Evolutionary conservation across 768 basidiomycete genomes (phyloP), one percentile per base, ranked within the genome.

Genomic region (Sporobolomyces phaffii): DNA sequence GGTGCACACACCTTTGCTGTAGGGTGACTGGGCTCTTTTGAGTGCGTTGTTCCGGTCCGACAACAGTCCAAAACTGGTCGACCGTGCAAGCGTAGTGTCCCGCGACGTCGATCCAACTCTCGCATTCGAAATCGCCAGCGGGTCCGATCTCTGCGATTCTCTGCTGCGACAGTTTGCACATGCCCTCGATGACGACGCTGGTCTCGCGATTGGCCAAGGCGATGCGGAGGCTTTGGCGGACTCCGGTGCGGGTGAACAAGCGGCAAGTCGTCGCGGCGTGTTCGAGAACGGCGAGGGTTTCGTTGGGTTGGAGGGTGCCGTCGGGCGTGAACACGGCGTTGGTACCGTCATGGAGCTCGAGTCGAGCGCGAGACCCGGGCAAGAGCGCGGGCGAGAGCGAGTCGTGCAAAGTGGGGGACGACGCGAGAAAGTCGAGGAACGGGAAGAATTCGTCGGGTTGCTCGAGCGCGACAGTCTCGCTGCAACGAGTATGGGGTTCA

Each of bases 391-490:
- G 20, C 18, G 9, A n/a, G n/a, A 44, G 48, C 48, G 20, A 8
- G 9, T 22, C 33, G 40, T 53, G 49, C 24, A 52, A 50, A 24
- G 74, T 62, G 7, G 76, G 70, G 52, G 66, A 54, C 3, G 84
- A 78, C 11, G 85, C 83, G 6, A 91, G 78, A 43, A 83, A 81
- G 70, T 86, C 80, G 5, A 98, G 81, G 22, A 90, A 80, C 9
- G 86, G 84, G 76, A 93, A 91, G 80, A 91, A 91, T 20, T 83
- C 79, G 24, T 82, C 76, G 1, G 87, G 83, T 54, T 86, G 83
- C 76, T 94, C 89, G 49, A 86, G 77, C 10, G 87, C 78, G 18
- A 91, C 81, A 0, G 90, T 85, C 78, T 99, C 94, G 43, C 94
- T 98, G 74, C 61, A 29, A 4, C 50, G n/a, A 22, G 31, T n/a